phyloP scores from a whole-genome alignment of 805 yeast genomes.

The Kodamaea sagamina region DNA sequence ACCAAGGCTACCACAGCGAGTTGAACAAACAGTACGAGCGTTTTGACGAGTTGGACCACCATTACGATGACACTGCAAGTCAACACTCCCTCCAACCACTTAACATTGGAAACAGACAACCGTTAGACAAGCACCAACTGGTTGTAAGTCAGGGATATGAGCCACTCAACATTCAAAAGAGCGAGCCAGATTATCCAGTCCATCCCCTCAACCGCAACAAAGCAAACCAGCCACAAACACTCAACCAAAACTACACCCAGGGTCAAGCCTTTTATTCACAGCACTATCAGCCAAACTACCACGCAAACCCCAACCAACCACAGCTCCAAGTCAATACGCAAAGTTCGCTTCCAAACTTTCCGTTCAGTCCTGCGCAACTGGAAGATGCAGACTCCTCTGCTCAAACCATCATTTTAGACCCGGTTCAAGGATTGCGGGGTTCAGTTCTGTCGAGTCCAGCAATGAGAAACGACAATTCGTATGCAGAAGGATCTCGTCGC shows the following conservation, averaged over 20 bases:
- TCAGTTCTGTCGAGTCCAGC: not conserved
- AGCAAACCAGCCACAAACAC: too few species aligned
- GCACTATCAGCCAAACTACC: too few species aligned
- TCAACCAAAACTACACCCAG: too few species aligned
- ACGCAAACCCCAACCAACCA: not conserved
- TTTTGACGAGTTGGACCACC: not conserved
- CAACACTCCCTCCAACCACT: not conserved
- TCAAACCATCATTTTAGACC: not conserved
- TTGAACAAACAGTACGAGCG: conserved; percentile 1
- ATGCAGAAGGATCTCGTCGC: not conserved
- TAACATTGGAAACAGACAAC: too few species aligned
- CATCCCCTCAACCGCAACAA: too few species aligned
- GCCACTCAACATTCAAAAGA: too few species aligned
- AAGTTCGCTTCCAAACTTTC: conserved; percentile 2
- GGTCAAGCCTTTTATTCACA: too few species aligned
- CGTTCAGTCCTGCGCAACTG: conserved; percentile 2
- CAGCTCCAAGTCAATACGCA: not conserved
- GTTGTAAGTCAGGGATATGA: too few species aligned
- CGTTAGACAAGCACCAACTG: too few species aligned
- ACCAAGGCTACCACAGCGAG: not conserved
- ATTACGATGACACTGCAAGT: not conserved
- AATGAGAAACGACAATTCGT: not conserved
- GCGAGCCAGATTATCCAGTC: too few species aligned
- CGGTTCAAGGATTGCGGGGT: not conserved
- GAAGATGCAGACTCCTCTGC: not conserved